These are phyloP conservation scores for Fusarium pseudoanthophilum DNA, from an alignment of 2,329 filamentous ascomycete genomes.

Conservation along the genomic window DNA sequence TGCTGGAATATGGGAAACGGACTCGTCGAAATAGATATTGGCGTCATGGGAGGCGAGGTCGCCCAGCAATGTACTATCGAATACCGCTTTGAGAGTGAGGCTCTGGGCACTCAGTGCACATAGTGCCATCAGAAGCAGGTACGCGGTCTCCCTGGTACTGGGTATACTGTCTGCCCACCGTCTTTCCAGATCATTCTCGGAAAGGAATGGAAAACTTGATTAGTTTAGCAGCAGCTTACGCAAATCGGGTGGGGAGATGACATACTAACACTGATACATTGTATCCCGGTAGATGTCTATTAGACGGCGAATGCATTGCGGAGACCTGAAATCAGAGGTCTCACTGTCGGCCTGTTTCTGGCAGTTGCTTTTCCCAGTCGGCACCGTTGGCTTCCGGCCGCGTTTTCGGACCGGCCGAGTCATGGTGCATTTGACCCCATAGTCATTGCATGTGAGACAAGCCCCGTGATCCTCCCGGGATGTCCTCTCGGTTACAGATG, in stretches of 20 bases:
- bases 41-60: background rate
- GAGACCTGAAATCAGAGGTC: background rate
- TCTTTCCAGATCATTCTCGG: background rate
- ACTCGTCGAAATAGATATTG: background rate
- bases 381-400: background rate
- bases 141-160: background rate
- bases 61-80: background rate
- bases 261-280: constrained; percentile 6
- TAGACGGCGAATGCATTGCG: background rate
- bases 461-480: too few relatives aligned
- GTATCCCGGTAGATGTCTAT: constrained; percentile 4
- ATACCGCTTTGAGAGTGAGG: background rate
- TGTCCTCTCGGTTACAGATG: background rate
- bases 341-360: background rate
- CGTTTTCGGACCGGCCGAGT: background rate
- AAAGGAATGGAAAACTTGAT: background rate
- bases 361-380: background rate
- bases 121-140: background rate
- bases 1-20: background rate
- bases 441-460: background rate
- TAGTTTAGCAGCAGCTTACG: background rate
- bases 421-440: background rate
- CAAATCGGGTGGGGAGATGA: accelerated
- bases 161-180: background rate
- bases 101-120: background rate